A percentile compares a stretch with the other conserved stretches of the same genome.
Evolutionary conservation across 78 protist species (phyloP).

Genomic region (Speleostelium caveatum): DNA sequence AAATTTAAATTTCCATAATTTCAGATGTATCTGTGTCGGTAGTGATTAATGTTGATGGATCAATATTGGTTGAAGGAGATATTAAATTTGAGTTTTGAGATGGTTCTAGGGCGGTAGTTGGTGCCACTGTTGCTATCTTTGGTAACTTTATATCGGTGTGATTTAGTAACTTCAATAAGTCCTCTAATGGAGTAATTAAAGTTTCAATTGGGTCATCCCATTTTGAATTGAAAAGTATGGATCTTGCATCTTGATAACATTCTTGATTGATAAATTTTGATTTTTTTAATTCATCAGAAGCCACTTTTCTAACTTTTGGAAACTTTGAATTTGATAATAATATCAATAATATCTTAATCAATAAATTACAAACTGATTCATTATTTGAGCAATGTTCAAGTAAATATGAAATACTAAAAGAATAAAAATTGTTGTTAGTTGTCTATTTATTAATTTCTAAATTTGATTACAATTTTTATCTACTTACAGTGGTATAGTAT

Average conservation of each 20-base stretch:
- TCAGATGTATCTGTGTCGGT: neutral
- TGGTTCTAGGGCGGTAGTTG: neutral
- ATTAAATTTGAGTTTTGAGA: neutral
- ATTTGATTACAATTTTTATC: neutral
- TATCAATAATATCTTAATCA: neutral
- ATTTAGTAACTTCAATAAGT: neutral
- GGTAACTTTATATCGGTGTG: neutral
- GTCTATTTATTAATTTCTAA: neutral
- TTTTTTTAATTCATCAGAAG: slow-evolving; percentile 16
- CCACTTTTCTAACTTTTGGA: slow-evolving; percentile 50
- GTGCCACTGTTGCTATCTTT: neutral
- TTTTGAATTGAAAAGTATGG: neutral
- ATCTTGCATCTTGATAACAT: neutral
- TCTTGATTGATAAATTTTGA: neutral
- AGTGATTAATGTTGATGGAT: neutral
- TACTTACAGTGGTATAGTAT: slow-evolving; percentile 41
- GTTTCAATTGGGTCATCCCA: slow-evolving; percentile 20
- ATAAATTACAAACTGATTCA: neutral
- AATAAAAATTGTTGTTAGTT: neutral
- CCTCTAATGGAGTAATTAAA: neutral
- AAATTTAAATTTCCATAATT: neutral
- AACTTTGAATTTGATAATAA: slow-evolving; percentile 23
- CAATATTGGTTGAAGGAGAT: neutral
- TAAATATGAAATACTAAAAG: slow-evolving; percentile 25
- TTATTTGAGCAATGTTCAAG: neutral